Percentiles rank a stretch among this genome's conserved stretches.
These are phyloP conservation scores for Kwoniella botswanensis DNA, from an alignment of 768 basidiomycete species.

Conservation along the genomic window DNA sequence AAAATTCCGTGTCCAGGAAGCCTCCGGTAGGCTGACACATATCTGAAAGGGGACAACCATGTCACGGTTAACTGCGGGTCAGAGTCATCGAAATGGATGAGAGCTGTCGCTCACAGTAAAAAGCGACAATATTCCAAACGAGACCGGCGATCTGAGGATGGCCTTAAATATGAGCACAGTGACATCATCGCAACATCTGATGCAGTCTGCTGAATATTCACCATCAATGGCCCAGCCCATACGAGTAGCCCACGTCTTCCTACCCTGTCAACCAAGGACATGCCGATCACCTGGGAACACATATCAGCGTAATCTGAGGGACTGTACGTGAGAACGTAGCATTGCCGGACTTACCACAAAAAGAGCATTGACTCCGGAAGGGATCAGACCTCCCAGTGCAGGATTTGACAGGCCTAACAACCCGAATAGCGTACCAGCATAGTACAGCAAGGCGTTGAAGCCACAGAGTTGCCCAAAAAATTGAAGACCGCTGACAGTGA, in stretches of 20 bases:
- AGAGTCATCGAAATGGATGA: too few species aligned
- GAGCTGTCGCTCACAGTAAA: background rate
- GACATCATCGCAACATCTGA: background rate
- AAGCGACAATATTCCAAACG: conserved; percentile 18
- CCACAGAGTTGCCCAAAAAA: conserved; percentile 37
- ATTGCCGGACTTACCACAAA: conserved; percentile 9
- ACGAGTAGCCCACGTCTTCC: conserved; percentile 32
- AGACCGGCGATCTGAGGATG: conserved; percentile 25
- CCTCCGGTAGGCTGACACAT: conserved; percentile 5
- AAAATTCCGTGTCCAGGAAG: background rate
- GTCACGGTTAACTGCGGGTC: too few species aligned
- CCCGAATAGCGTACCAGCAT: conserved; percentile 28
- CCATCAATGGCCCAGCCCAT: conserved; percentile 18
- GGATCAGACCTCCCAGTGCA: conserved; percentile 24
- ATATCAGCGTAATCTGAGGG: background rate
- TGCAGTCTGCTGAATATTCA: background rate
- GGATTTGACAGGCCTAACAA: conserved; percentile 31
- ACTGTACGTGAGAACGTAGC: background rate
- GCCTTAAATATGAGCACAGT: too few species aligned
- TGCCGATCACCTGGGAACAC: conserved; percentile 10
- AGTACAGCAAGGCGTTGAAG: conserved; percentile 37
- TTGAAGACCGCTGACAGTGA: conserved; percentile 21
- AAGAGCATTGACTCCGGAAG: conserved; percentile 26
- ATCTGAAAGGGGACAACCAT: background rate
- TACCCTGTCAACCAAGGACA: conserved; percentile 30